Conservation (phyloP, 345 rosid species). For the Corchorus olitorius region DNA sequence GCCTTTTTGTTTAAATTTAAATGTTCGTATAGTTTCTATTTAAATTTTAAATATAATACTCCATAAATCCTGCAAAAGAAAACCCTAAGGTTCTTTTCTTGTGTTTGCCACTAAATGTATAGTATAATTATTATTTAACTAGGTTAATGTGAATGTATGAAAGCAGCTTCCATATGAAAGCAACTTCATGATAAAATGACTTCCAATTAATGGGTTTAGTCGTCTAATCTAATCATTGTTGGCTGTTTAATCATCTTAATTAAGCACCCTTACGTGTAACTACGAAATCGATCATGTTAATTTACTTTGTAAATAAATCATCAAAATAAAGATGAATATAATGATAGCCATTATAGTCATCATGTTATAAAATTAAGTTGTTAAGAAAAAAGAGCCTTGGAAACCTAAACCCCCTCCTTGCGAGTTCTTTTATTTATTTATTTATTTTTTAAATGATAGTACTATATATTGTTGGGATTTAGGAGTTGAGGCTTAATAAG, state of each 20-base stretch:
- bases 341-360: not conserved
- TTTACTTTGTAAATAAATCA: not conserved
- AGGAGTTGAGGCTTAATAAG: too few relatives aligned
- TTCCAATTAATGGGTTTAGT: not conserved
- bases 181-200: not conserved
- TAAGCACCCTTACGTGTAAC: not conserved
- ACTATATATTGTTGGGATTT: too few relatives aligned
- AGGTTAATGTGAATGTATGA: not conserved
- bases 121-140: not conserved
- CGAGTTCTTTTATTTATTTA: not conserved
- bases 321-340: not conserved
- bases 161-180: not conserved
- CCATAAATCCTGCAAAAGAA: not conserved
- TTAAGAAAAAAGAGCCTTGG: too few relatives aligned
- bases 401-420: not conserved
- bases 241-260: not conserved
- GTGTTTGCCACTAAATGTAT: not conserved
- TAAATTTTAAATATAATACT: not conserved
- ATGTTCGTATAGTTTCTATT: not conserved
- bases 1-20: not conserved
- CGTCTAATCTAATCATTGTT: not conserved
- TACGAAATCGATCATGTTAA: not conserved
- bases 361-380: too few relatives aligned
- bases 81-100: slow-evolving; percentile 1
- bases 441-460: too few relatives aligned